Base-by-base conservation (phyloP, 257 asterid species). In the Perilla frutescens region DNA sequence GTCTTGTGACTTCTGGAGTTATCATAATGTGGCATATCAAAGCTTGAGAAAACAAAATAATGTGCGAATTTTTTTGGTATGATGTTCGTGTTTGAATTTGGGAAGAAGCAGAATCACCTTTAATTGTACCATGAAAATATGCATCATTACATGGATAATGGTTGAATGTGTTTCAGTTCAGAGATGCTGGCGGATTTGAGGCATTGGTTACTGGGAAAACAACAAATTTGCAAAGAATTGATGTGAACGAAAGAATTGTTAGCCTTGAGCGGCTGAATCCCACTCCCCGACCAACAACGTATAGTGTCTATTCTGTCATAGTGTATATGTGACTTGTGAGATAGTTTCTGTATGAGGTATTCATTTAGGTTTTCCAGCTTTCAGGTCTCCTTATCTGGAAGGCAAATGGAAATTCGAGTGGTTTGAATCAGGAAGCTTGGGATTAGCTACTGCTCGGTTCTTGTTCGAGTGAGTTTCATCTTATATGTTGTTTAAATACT, bases 231-330 rank as follows among this genome's bases (percentile, higher is more conserved):
- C 93, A 91, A 60, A 81, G 87, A 15, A 86, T 89, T 62, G 94
- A 89, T 74, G 92, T 91, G 74, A 87, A 91, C 72, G 94, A 89
- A 85, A 84, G 89, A 79, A 89, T 91, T 62, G 87, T 89, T 69
- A 73, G 83, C 73, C 92, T 91, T 1, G 96, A 91, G 86, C 78
- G 96, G 75, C 88, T 94, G 84, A 94, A 88, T 84, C 97, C 99
- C 9, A 86, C 91, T 1, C 91, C 97, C 68, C 83, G 96, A 57
- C 99, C 97, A 61, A 87, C 99, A 82, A 94, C 96, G 97, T 94
- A 86, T 77, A 81, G 56, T 82, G 81, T 77, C 77, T 43, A 76
- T 84, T 82, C 78, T 82, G 68, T 84, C 80, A 26, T 76, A 80
- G 3, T 81, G 81, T 74, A 72, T 85, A 48, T 84, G 0, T 20